phyloP scores from a whole-genome alignment of 805 yeast species.

The Zygosaccharomyces rouxii region DNA sequence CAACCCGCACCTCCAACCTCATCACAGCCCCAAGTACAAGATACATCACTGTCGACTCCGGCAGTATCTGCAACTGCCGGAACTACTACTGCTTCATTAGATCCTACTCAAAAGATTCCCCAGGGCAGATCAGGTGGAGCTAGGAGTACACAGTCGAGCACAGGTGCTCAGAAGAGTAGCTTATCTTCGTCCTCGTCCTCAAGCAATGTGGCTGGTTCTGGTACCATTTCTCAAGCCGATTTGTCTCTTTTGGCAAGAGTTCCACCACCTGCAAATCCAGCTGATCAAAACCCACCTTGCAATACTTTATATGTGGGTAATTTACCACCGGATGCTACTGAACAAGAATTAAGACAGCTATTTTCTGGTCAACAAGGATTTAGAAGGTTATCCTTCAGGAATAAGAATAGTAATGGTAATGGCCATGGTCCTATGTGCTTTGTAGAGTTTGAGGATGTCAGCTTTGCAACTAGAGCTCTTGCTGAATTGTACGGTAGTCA shows the following conservation, averaged over 20 bases:
- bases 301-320: conserved; percentile 96
- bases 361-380: conserved; percentile 90
- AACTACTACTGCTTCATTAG: conserved; percentile 8
- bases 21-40: conserved; percentile 14
- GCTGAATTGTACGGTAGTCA: conserved; percentile 93
- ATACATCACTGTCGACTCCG: conserved; percentile 8
- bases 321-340: conserved; percentile 96
- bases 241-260: conserved; percentile 70
- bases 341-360: conserved; percentile 80
- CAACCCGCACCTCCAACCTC: conserved; percentile 14
- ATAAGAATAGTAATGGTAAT: conserved; percentile 51
- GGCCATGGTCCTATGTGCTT: conserved; percentile 98
- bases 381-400: conserved; percentile 85
- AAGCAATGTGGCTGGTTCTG: conserved; percentile 16
- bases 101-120: conserved; percentile 20
- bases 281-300: conserved; percentile 98
- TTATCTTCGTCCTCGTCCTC: conserved; percentile 31
- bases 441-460: conserved; percentile 96
- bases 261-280: conserved; percentile 94
- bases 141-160: conserved; percentile 17
- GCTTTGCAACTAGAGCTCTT: conserved; percentile 86
- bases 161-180: conserved; percentile 21
- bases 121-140: conserved; percentile 17
- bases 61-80: neutral
- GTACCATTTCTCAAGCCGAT: conserved; percentile 46